Base-by-base conservation (phyloP, 2,329 filamentous ascomycete genomes). In the Colletotrichum sp. region DNA sequence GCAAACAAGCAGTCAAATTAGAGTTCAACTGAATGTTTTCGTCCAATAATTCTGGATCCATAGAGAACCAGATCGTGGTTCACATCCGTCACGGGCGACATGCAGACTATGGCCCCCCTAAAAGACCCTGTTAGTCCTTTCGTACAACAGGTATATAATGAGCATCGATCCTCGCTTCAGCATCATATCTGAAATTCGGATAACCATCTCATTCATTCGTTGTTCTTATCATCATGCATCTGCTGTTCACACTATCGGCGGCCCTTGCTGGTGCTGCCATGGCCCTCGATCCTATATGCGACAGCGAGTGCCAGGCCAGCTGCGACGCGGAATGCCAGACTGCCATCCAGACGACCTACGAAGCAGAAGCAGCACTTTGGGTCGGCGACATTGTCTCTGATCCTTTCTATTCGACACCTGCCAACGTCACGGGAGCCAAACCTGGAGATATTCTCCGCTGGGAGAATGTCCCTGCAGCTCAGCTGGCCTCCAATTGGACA, bases 401-500 rank as follows among this genome's bases (percentile, higher is more conserved):
- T 28, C 43, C 69, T 12, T 66, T 71, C 43, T 71, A 71, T 43
- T 71, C 67, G 18, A 70, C 67, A 12, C 67, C 67, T 21, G 34
- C 34, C 10, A 70, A 70, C 26, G 16, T 70, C 38, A 65, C 68
- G 12, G 68, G 68, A 24, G 68, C 58, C 28, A 71, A 71, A 26
- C 68, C 68, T 15, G 68, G 68, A 8, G 68, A 71, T 2, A 71
- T 65, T 28, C 38, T 71, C 16, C 68, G 58, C 26, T 71, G 78
- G 78, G 69, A 79, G 30, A 68, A 78, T 18, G 28, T 78, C n/a
- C n/a, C 75, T 4, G 32, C 63, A 16, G 36, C 18, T 7, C 52
- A 70, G 30, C 21, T 79, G 13, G 26, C 21, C 26, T 64, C 52
- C 21, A 79, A 77, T 60, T 79, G 67, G 66, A 72, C 77, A 13